Base-by-base conservation (phyloP, 1,284 basidiomycete genomes). In the Stereum hirsutum region DNA sequence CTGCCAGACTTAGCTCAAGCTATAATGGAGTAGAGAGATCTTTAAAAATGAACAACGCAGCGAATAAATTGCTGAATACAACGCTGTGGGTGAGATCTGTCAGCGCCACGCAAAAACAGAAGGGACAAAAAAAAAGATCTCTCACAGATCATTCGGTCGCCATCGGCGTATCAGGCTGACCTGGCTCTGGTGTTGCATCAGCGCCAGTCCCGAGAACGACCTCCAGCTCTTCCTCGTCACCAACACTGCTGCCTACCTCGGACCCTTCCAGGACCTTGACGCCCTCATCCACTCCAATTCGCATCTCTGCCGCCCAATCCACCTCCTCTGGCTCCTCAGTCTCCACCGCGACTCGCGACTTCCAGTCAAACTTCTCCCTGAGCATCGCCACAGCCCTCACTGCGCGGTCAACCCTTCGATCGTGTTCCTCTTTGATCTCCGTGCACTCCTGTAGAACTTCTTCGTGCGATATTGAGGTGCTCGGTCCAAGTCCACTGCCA, bases 301-400 rank as follows among this genome's bases (percentile, higher is more conserved):
- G 15, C 31, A 2, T 12, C 41, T 15, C 31, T 47, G 8, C 44
- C 53, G 39, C 63, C 6, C 64, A 83, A 26, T 75, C 75, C 35
- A 83, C 60, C 47, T 86, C 83, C 51, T 87, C 82, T 3, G 81
- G 81, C 55, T 87, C 84, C 48, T 87, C 82, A 3, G 79, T 79
- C 54, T 87, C 84, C 47, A 85, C 81, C 46, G 72, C 74, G 14
- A 87, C 79, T 25, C 85, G 68, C 46, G 76, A 73, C 53, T 78
- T 80, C 81, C 83, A 86, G 41, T 88, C 83, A 56, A 79, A 88
- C 57, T 75, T 81, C 43, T 89, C 86, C 43, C 70, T 64, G 5
- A 89, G 62, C 70, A 88, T 77, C 33, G 67, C 69, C 6, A 89
- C 83, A 0, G 86, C 85, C 27, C 78, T 66, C 15, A 79, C 69